A percentile compares a stretch with the other conserved stretches of the same genome.
These are phyloP conservation scores for Amanita jacksonii DNA, from an alignment of 768 basidiomycete genomes.

Conservation along the genomic window DNA sequence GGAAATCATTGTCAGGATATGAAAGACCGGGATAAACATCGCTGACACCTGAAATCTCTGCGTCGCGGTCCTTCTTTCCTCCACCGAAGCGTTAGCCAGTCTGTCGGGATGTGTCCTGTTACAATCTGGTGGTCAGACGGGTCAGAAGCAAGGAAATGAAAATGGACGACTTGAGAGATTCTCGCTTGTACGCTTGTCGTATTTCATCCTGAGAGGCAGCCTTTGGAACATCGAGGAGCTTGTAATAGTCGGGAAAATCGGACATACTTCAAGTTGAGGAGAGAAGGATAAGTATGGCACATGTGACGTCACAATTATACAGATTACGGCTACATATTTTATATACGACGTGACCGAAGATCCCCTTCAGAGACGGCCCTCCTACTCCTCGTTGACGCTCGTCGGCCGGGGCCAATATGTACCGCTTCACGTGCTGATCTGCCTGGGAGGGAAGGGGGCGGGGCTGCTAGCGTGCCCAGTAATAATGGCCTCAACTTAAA, in stretches of 20 bases:
- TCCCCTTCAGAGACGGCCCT: too few species aligned
- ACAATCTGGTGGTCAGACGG: conserved; percentile 14
- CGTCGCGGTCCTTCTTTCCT: conserved; percentile 68
- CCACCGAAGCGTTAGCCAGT: conserved; percentile 54
- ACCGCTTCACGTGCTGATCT: too few species aligned
- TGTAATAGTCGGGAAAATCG: conserved; percentile 74
- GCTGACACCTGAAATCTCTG: conserved; percentile 71
- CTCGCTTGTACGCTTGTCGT: conserved; percentile 68
- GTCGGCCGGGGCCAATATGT: too few species aligned
- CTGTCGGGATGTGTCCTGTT: conserved; percentile 85
- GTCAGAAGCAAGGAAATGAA: not conserved
- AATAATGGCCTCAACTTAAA: too few species aligned
- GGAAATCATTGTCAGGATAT: conserved; percentile 3
- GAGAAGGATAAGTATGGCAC: not conserved
- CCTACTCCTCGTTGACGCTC: too few species aligned
- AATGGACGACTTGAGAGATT: conserved; percentile 53
- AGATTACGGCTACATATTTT: too few species aligned
- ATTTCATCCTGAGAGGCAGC: conserved; percentile 63
- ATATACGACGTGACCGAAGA: too few species aligned
- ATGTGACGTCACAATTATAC: conserved; percentile 20
- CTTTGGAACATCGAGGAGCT: conserved; percentile 44
- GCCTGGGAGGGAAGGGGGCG: too few species aligned
- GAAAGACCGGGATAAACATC: not conserved
- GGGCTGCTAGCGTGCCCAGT: too few species aligned
- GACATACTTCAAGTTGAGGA: conserved; percentile 41